Evolutionary conservation across 2,329 filamentous ascomycete species (phyloP).

Genomic region (Clarireedia sp.): DNA sequence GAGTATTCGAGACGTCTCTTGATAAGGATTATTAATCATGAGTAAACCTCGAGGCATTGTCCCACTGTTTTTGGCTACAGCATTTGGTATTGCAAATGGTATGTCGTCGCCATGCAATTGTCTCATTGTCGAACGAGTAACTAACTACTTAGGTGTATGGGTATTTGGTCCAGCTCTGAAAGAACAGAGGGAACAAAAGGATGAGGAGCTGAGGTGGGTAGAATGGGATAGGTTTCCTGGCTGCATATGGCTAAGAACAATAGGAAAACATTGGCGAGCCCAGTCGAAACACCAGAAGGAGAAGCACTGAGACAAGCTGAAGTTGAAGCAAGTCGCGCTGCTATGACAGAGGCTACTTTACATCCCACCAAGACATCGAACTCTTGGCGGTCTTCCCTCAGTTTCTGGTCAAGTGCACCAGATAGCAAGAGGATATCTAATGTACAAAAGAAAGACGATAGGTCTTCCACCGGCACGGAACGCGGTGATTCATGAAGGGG

Average conservation of each 20-base stretch:
- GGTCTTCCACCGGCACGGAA: not conserved
- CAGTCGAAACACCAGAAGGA: conserved; percentile 5
- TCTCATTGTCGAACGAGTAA: not conserved
- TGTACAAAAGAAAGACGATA: not conserved
- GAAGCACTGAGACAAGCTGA: conserved; percentile 16
- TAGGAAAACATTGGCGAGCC: conserved; percentile 14
- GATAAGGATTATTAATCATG: conserved; percentile 14
- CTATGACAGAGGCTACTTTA: conserved; percentile 15
- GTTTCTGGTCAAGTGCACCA: conserved; percentile 13
- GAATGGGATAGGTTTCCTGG: not conserved
- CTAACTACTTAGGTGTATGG: conserved; percentile 19
- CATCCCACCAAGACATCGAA: conserved; percentile 10
- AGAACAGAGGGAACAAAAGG: conserved; percentile 19
- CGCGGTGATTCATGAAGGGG: no score
- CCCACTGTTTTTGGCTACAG: conserved; percentile 24
- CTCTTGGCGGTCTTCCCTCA: conserved; percentile 21
- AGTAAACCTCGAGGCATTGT: conserved; percentile 24
- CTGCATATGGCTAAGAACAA: conserved; percentile 9
- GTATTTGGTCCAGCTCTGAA: conserved; percentile 28
- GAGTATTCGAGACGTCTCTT: not conserved
- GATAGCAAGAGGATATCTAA: not conserved
- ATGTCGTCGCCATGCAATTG: conserved; percentile 2
- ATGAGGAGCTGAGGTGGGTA: conserved; percentile 16
- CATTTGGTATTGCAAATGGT: conserved; percentile 28
- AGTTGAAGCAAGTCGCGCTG: conserved; percentile 17